These are phyloP conservation scores for Coemansia javaensis DNA, from an alignment of 192 early-diverging fungal species.

Conservation along the genomic window DNA sequence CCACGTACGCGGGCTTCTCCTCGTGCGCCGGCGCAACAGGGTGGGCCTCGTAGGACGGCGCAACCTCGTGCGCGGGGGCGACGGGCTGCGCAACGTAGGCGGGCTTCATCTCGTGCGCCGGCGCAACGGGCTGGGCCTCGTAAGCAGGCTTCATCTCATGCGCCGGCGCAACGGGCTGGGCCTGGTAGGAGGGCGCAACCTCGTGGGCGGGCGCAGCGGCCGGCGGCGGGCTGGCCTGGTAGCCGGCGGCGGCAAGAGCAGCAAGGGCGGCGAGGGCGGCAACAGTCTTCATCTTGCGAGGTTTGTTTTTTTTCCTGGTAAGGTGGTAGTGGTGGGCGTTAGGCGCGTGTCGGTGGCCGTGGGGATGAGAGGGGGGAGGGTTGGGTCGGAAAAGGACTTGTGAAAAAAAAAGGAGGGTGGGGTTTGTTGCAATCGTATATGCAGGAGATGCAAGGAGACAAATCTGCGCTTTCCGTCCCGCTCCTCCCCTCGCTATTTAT, in stretches of 20 bases:
- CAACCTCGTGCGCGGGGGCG: background rate
- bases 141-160: conserved; percentile 7
- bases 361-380: background rate
- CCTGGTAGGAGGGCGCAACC: conserved; percentile 2
- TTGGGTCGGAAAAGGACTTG: background rate
- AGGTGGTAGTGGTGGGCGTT: background rate
- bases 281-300: conserved; percentile 24
- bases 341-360: background rate
- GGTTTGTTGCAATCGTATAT: background rate
- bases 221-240: conserved; percentile 1
- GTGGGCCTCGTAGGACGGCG: conserved; percentile 5
- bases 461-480: no score
- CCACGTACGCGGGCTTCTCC: conserved; percentile 7
- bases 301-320: background rate
- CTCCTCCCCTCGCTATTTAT: no score
- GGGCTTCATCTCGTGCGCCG: background rate
- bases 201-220: conserved; percentile 5
- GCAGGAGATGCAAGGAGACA: no score
- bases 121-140: background rate
- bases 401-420: conserved; percentile 1
- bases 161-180: conserved; percentile 6
- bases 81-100: background rate
- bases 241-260: conserved; percentile 28
- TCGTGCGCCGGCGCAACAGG: background rate
- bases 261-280: conserved; percentile 34